Evolutionary conservation across 345 rosid genomes (phyloP).

Genomic region (Eucalyptus pauciflora): DNA sequence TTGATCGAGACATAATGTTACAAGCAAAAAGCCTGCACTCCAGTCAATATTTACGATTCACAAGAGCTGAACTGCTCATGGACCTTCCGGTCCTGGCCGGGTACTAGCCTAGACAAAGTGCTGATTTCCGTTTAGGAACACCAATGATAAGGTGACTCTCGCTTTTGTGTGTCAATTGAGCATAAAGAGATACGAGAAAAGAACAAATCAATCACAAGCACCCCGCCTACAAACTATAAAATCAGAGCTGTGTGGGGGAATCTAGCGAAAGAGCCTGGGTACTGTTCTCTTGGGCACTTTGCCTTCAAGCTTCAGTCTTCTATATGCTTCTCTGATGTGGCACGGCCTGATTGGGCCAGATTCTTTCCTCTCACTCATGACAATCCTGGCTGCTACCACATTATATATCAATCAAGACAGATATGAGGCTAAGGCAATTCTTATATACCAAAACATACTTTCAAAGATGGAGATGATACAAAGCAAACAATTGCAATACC

Average conservation of each 20-base stretch:
- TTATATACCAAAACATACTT: neutral
- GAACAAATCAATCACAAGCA: neutral
- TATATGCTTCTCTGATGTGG: constrained; percentile 82
- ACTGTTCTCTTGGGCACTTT: constrained; percentile 81
- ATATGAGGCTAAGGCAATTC: neutral
- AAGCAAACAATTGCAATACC: constrained; percentile 17
- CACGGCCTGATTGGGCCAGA: constrained; percentile 97
- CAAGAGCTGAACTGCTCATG: neutral
- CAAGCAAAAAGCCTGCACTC: neutral
- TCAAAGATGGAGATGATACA: neutral
- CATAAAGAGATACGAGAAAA: neutral
- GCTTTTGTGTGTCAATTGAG: neutral
- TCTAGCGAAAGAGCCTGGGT: constrained; percentile 78
- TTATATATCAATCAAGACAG: neutral
- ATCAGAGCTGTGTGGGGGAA: neutral
- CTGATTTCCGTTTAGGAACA: neutral
- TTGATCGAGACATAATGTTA: neutral
- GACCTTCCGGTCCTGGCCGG: neutral
- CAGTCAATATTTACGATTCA: neutral
- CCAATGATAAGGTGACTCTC: neutral
- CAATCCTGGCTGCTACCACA: constrained; percentile 55
- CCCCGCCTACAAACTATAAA: neutral
- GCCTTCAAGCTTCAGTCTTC: constrained; percentile 82
- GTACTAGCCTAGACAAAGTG: neutral
- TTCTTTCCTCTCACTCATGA: constrained; percentile 86